phyloP scores from a whole-genome alignment of 257 asterid genomes.

The Solanum dulcamara region DNA sequence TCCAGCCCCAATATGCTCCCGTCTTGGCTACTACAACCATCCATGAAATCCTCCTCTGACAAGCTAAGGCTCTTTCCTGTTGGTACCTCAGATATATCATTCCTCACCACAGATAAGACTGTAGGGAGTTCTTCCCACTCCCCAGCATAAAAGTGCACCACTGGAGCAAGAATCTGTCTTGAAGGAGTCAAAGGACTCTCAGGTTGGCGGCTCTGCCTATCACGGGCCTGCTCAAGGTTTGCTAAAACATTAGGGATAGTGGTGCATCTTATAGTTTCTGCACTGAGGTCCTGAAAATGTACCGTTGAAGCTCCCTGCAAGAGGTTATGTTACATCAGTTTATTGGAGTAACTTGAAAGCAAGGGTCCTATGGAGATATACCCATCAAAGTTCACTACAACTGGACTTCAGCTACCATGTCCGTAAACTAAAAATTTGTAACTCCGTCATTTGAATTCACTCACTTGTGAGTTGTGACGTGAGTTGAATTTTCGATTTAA shows the following conservation, averaged over 20 bases:
- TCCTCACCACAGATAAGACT: conserved; percentile 20
- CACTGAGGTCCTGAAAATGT: conserved; percentile 27
- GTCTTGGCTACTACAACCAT: conserved; percentile 25
- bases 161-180: conserved; percentile 20
- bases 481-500: neutral
- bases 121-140: conserved; percentile 27
- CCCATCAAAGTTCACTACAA: neutral
- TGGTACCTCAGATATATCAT: conserved; percentile 18
- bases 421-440: neutral
- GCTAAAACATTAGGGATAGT: conserved; percentile 28
- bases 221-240: conserved; percentile 29
- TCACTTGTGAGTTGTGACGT: neutral
- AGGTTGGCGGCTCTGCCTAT: conserved; percentile 23
- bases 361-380: neutral
- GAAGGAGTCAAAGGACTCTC: conserved; percentile 30
- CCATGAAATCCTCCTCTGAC: conserved; percentile 34
- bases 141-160: conserved; percentile 25
- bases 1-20: conserved; percentile 26
- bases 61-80: conserved; percentile 21
- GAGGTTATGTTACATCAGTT: neutral
- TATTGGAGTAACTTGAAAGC: neutral
- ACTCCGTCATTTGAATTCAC: neutral
- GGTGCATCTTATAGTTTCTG: conserved; percentile 26
- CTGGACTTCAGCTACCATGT: neutral
- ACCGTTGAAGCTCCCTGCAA: conserved; percentile 29